These are phyloP conservation scores for Candida adriatica DNA, from an alignment of 805 yeast genomes.

Conservation along the genomic window DNA sequence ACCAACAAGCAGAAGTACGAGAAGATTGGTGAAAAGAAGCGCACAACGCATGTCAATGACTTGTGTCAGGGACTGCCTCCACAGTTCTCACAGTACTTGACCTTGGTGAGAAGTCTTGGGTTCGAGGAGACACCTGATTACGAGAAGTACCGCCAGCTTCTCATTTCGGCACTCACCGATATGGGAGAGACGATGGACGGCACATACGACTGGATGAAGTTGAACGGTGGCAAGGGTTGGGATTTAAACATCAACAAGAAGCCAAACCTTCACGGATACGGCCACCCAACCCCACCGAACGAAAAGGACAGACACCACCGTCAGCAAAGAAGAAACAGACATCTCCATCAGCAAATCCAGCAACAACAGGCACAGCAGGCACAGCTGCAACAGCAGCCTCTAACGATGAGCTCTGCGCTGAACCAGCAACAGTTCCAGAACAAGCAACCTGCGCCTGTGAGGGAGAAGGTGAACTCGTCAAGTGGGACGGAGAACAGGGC, in stretches of 20 bases:
- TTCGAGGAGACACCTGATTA: constrained; percentile 82
- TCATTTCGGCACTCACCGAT: constrained; percentile 52
- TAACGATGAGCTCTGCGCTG: constrained; percentile 17
- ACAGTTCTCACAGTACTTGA: constrained; percentile 70
- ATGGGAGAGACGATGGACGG: constrained; percentile 58
- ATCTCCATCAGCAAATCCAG: constrained; percentile 22
- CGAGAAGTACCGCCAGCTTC: constrained; percentile 53
- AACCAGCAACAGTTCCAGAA: constrained; percentile 25
- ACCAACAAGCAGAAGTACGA: constrained; percentile 80
- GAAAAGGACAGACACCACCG: constrained; percentile 24
- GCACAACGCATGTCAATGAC: constrained; percentile 57
- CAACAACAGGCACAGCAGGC: constrained; percentile 16
- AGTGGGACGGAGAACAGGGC: constrained; percentile 18
- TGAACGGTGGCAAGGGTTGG: constrained; percentile 80
- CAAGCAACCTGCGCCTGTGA: constrained; percentile 25
- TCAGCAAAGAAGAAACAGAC: constrained; percentile 24
- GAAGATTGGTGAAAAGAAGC: constrained; percentile 76
- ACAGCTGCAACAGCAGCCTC: constrained; percentile 14
- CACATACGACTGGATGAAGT: constrained; percentile 74
- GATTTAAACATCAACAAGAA: constrained; percentile 68
- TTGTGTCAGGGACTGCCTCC: constrained; percentile 57
- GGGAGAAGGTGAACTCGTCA: constrained; percentile 22
- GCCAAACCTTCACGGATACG: constrained; percentile 78
- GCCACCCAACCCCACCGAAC: constrained; percentile 53
- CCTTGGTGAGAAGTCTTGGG: constrained; percentile 57